Conservation (phyloP, 345 rosid species). For the Schrenkiella parvula region DNA sequence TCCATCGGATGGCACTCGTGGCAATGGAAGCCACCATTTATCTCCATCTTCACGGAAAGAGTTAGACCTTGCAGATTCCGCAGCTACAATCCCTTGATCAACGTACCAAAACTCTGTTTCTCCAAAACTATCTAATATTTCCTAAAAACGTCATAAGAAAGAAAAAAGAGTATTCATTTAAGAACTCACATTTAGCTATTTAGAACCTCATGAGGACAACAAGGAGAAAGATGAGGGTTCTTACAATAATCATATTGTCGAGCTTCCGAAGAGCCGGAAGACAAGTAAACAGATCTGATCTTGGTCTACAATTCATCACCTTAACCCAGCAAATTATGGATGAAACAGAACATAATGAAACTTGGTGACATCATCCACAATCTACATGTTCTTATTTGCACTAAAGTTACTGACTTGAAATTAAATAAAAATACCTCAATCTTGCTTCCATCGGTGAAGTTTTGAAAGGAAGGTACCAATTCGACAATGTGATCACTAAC, state of each 20-base stretch:
- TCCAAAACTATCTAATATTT: conserved; percentile 70
- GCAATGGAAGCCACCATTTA: conserved; percentile 99
- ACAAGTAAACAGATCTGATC: conserved; percentile 81
- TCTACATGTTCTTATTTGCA: not conserved
- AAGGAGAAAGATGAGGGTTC: conserved; percentile 18
- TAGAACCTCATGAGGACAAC: not conserved
- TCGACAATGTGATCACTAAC: conserved; percentile 93
- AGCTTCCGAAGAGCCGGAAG: conserved; percentile 89
- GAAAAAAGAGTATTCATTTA: not conserved
- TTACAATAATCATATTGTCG: conserved; percentile 94
- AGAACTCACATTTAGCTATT: not conserved
- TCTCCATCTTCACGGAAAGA: conserved; percentile 85
- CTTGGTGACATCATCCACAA: not conserved
- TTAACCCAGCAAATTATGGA: conserved; percentile 20
- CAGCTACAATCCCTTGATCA: conserved; percentile 79
- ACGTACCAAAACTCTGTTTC: conserved; percentile 88
- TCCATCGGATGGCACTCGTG: conserved; percentile 86
- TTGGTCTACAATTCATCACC: conserved; percentile 96
- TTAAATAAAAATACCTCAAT: conserved; percentile 57
- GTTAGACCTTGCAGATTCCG: conserved; percentile 70
- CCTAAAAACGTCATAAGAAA: conserved; percentile 40
- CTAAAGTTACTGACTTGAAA: not conserved
- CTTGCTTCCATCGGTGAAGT: conserved; percentile 76
- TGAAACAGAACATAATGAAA: not conserved
- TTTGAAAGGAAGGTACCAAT: conserved; percentile 85